phyloP scores from a whole-genome alignment of 164 flowering plant species.

The Taxillus chinensis region DNA sequence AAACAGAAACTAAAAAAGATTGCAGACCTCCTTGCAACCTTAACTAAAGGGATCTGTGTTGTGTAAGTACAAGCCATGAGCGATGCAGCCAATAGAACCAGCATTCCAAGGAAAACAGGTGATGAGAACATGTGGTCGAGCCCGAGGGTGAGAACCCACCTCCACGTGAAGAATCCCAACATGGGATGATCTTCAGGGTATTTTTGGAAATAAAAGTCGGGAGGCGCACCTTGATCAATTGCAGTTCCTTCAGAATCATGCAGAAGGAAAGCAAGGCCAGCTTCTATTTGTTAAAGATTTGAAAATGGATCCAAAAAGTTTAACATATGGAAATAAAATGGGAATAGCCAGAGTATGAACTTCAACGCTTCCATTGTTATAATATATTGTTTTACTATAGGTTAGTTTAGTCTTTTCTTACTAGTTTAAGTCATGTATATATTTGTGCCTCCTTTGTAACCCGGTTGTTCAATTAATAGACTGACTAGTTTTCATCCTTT shows the following conservation, averaged over 20 bases:
- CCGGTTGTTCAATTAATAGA: no score
- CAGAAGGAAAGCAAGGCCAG: neutral
- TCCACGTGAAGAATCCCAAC: slow-evolving; percentile 84
- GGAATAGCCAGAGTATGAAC: neutral
- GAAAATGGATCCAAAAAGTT: neutral
- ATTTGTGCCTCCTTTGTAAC: no score
- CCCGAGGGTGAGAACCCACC: slow-evolving; percentile 77
- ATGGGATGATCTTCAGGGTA: slow-evolving; percentile 83
- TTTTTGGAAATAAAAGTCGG: slow-evolving; percentile 67
- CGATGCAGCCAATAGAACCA: slow-evolving; percentile 70
- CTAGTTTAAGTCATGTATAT: no score
- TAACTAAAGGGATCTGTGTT: slow-evolving; percentile 90
- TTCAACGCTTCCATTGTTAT: no score
- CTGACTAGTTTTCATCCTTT: no score
- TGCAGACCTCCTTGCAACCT: slow-evolving; percentile 84
- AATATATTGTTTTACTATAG: no score
- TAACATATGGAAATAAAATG: neutral
- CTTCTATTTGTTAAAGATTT: neutral
- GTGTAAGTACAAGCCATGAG: slow-evolving; percentile 98
- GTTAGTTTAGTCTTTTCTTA: no score
- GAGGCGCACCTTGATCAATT: slow-evolving; percentile 92
- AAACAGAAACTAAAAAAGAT: neutral
- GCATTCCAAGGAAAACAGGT: slow-evolving; percentile 74
- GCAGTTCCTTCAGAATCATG: slow-evolving; percentile 49
- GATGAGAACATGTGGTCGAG: slow-evolving; percentile 94